Percentiles rank a stretch among this genome's conserved stretches.
These are phyloP conservation scores for Bruguiera parviflora DNA, from an alignment of 345 rosid genomes.

Conservation along the genomic window DNA sequence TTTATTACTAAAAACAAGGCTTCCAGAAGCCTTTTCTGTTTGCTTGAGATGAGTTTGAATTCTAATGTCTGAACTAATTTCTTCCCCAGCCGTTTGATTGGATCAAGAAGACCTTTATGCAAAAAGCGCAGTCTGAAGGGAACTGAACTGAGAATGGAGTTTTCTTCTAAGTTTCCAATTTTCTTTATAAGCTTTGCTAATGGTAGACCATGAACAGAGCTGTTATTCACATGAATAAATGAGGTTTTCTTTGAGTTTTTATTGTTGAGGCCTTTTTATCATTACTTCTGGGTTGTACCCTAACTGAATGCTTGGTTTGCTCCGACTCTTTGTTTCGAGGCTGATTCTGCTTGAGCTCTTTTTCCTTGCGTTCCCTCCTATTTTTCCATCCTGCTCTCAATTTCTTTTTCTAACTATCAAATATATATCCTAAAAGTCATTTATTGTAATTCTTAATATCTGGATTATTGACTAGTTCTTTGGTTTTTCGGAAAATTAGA, in stretches of 20 bases:
- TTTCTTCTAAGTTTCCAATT: constrained; percentile 9
- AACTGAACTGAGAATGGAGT: constrained; percentile 32
- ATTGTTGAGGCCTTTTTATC: constrained; percentile 21
- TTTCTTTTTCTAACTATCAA: no score
- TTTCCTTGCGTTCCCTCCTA: no score
- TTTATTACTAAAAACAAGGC: no score
- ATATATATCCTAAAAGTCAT: no score
- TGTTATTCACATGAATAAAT: constrained; percentile 23
- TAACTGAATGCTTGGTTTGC: not conserved
- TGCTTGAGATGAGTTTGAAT: not conserved
- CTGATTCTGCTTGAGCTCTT: no score
- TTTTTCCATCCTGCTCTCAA: no score
- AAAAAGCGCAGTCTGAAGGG: constrained; percentile 46
- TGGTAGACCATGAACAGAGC: constrained; percentile 9
- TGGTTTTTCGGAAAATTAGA: no score
- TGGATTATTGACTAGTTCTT: no score
- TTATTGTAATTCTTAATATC: no score
- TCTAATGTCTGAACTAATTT: not conserved
- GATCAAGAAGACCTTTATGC: constrained; percentile 82
- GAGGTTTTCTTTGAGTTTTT: constrained; percentile 10
- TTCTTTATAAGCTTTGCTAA: constrained; percentile 17
- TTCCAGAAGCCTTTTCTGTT: not conserved
- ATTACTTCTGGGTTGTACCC: not conserved
- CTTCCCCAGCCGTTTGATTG: constrained; percentile 76
- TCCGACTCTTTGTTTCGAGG: not conserved